Evolutionary conservation across 495 filamentous ascomycete species (phyloP).

Genomic region (Talaromyces adpressus): DNA sequence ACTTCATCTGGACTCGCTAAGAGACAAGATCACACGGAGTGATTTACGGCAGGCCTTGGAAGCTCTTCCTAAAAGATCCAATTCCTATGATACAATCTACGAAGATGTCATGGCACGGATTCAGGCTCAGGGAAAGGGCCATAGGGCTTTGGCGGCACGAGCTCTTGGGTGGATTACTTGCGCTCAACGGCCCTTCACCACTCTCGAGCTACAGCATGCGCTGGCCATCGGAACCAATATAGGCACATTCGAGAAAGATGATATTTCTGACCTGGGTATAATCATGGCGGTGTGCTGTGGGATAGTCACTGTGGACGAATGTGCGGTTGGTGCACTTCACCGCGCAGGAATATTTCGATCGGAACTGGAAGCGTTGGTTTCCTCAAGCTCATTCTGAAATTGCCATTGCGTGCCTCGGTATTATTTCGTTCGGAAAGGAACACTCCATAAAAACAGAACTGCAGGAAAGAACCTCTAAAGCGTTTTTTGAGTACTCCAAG

Average conservation of each 20-base stretch:
- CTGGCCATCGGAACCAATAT: slow-evolving; percentile 22
- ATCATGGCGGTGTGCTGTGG: slow-evolving; percentile 25
- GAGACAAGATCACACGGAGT: slow-evolving; percentile 22
- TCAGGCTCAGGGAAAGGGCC: slow-evolving; percentile 18
- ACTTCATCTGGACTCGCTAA: slow-evolving; percentile 32
- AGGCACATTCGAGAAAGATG: slow-evolving; percentile 17
- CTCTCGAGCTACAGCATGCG: slow-evolving; percentile 26
- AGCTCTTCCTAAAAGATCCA: slow-evolving; percentile 19
- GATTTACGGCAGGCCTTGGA: slow-evolving; percentile 21
- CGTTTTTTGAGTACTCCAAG: slow-evolving; percentile 22
- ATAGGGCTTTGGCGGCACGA: slow-evolving; percentile 19
- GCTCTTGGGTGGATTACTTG: slow-evolving; percentile 22
- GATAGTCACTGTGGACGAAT: slow-evolving; percentile 24
- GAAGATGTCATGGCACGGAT: slow-evolving; percentile 33
- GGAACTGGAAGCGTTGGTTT: slow-evolving; percentile 17
- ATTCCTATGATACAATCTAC: slow-evolving; percentile 22
- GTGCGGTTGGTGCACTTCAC: slow-evolving; percentile 24
- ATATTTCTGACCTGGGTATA: slow-evolving; percentile 16
- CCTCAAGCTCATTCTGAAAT: slow-evolving; percentile 20
- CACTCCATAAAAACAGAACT: slow-evolving; percentile 11
- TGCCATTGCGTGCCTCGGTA: slow-evolving; percentile 19
- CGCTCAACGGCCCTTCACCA: slow-evolving; percentile 12
- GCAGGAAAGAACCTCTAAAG: slow-evolving; percentile 14
- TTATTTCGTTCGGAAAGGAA: slow-evolving; percentile 15
- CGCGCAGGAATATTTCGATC: slow-evolving; percentile 27